Conservation (phyloP, 768 basidiomycete genomes). For the Crucibulum laeve region DNA sequence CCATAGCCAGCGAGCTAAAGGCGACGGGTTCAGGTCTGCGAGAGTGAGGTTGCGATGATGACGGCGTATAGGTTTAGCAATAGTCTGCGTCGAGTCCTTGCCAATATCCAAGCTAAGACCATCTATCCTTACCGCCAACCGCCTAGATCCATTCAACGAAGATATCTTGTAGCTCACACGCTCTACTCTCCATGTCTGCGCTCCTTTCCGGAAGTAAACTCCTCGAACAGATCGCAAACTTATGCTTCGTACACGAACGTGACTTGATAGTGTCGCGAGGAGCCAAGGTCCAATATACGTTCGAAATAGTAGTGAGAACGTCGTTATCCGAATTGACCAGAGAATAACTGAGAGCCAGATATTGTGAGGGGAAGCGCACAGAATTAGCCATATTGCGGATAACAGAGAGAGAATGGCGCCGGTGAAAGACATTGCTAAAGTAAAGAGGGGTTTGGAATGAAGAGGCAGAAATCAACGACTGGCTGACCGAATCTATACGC, state of each 20-base stretch:
- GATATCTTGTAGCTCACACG: constrained; percentile 63
- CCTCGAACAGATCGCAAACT: constrained; percentile 78
- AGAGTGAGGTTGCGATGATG: constrained; percentile 41
- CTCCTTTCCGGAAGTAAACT: constrained; percentile 58
- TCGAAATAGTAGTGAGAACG: constrained; percentile 55
- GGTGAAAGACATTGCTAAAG: not conserved
- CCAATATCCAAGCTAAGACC: constrained; percentile 53
- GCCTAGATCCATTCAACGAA: constrained; percentile 42
- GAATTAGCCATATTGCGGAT: constrained; percentile 5
- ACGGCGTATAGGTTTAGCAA: constrained; percentile 20
- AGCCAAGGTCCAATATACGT: constrained; percentile 66
- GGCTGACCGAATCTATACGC: no score
- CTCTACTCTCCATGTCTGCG: constrained; percentile 55
- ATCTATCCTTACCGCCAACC: constrained; percentile 60
- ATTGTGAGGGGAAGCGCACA: constrained; percentile 24
- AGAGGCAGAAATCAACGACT: no score
- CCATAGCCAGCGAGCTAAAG: constrained; percentile 36
- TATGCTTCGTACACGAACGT: constrained; percentile 65
- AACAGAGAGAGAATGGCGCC: not conserved
- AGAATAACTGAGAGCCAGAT: constrained; percentile 38
- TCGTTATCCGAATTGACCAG: constrained; percentile 48
- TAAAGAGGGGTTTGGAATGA: no score
- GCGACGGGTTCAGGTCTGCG: constrained; percentile 42
- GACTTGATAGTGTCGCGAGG: constrained; percentile 55
- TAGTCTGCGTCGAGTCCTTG: constrained; percentile 18